Evolutionary conservation across 2,329 filamentous ascomycete species (phyloP).

Genomic region (Neonectria ditissima): DNA sequence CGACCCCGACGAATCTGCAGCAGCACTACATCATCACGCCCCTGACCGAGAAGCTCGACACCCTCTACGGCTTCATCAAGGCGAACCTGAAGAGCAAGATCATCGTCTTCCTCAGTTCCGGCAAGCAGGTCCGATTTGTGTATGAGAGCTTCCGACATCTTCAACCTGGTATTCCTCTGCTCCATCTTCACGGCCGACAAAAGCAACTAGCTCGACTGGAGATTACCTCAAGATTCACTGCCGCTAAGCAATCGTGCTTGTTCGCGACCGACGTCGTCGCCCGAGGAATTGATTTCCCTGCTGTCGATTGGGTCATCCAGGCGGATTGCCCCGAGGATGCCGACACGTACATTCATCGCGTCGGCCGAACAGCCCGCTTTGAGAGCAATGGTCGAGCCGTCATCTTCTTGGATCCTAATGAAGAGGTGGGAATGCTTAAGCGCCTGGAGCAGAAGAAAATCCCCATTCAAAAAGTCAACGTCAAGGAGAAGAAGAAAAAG

Average conservation of each 20-base stretch:
- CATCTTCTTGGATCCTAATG: slow-evolving; percentile 90
- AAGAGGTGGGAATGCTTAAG: slow-evolving; percentile 91
- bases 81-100: slow-evolving; percentile 94
- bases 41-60: slow-evolving; percentile 89
- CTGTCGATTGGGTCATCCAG: slow-evolving; percentile 99
- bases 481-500: slow-evolving; percentile 89
- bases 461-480: slow-evolving; percentile 85
- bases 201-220: slow-evolving; percentile 91
- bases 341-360: slow-evolving; percentile 97
- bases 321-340: slow-evolving; percentile 96
- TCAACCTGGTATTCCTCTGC: slow-evolving; percentile 91
- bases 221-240: slow-evolving; percentile 85
- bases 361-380: slow-evolving; percentile 94
- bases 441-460: slow-evolving; percentile 90
- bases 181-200: slow-evolving; percentile 94
- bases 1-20: slow-evolving; percentile 85
- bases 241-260: slow-evolving; percentile 84
- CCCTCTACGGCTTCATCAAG: slow-evolving; percentile 91
- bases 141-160: slow-evolving; percentile 94
- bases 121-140: slow-evolving; percentile 95
- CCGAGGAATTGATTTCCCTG: slow-evolving; percentile 92
- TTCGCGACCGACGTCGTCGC: slow-evolving; percentile 97
- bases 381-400: slow-evolving; percentile 89
- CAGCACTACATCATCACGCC: slow-evolving; percentile 93
- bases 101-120: slow-evolving; percentile 93